Conservation (phyloP, 129 eudicot genomes). For the Centrapalus pauciflorus region DNA sequence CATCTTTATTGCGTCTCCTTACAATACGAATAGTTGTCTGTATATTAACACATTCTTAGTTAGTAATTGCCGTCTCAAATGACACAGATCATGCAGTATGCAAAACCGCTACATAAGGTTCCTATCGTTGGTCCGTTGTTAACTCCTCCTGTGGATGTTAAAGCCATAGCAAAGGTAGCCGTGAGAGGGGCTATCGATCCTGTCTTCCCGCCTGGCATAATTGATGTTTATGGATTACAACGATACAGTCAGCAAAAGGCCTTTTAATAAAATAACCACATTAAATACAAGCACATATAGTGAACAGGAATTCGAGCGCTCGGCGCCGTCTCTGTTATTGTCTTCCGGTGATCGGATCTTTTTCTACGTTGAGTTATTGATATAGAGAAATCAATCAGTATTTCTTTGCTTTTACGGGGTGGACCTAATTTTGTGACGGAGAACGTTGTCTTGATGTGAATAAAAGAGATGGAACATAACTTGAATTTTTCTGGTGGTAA, state of each 20-base stretch:
- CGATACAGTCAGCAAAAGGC: constrained; percentile 70
- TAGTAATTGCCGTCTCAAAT: not conserved
- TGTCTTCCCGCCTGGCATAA: constrained; percentile 86
- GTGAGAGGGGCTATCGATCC: constrained; percentile 92
- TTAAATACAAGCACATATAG: not conserved
- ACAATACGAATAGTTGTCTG: no score
- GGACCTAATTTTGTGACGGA: constrained; percentile 11
- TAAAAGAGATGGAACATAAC: constrained; percentile 11
- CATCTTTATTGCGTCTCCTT: not conserved
- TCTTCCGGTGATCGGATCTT: not conserved
- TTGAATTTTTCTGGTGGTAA: no score
- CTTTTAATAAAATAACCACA: not conserved
- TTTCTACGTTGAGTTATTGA: constrained; percentile 15
- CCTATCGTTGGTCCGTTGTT: constrained; percentile 78
- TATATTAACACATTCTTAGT: not conserved
- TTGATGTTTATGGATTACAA: constrained; percentile 63
- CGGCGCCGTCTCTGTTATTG: not conserved
- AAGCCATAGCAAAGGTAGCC: constrained; percentile 80
- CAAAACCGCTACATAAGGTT: constrained; percentile 60
- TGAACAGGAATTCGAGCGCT: not conserved
- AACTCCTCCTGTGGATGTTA: constrained; percentile 80
- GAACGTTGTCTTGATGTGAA: constrained; percentile 14
- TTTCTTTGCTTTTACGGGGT: not conserved
- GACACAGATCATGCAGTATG: constrained; percentile 67
- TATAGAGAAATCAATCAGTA: constrained; percentile 11